Evolutionary conservation across 2,329 filamentous ascomycete species (phyloP).

Genomic region (Byssothecium circinans): DNA sequence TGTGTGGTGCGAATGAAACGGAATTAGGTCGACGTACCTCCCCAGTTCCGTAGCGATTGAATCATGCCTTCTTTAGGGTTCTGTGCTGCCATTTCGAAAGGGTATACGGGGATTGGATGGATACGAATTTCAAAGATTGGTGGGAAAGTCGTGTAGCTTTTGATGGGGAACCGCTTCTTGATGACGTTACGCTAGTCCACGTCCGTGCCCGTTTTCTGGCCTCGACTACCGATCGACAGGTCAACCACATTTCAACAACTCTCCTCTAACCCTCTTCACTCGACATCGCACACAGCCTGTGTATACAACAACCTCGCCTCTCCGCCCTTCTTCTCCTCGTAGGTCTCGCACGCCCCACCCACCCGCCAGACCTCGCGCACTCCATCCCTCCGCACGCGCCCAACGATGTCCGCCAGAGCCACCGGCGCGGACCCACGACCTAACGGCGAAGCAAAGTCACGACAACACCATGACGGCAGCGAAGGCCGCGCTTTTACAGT

Average conservation of each 20-base stretch:
- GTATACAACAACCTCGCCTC: not conserved
- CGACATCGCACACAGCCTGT: not conserved
- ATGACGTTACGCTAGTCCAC: constrained; percentile 13
- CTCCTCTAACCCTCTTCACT: constrained; percentile 5
- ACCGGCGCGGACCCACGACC: constrained; percentile 46
- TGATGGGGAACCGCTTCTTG: not conserved
- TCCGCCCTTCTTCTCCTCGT: not conserved
- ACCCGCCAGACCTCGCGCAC: no score
- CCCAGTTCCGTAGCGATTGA: constrained; percentile 54
- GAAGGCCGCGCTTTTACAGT: constrained; percentile 77
- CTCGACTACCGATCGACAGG: constrained; percentile 18
- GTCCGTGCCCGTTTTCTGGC: constrained; percentile 30
- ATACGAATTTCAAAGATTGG: not conserved
- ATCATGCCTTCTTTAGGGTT: constrained; percentile 44
- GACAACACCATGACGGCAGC: constrained; percentile 75
- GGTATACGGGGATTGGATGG: not conserved
- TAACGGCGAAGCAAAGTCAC: constrained; percentile 47
- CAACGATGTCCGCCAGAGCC: constrained; percentile 47
- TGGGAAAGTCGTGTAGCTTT: not conserved
- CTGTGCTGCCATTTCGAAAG: constrained; percentile 43
- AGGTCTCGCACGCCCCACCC: no score
- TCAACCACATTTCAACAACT: constrained; percentile 8
- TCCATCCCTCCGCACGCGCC: constrained; percentile 9
- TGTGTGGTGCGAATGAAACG: no score
- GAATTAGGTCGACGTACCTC: constrained; percentile 47